phyloP scores from a whole-genome alignment of 2,329 filamentous ascomycete genomes.

The Ambrosiella xylebori region DNA sequence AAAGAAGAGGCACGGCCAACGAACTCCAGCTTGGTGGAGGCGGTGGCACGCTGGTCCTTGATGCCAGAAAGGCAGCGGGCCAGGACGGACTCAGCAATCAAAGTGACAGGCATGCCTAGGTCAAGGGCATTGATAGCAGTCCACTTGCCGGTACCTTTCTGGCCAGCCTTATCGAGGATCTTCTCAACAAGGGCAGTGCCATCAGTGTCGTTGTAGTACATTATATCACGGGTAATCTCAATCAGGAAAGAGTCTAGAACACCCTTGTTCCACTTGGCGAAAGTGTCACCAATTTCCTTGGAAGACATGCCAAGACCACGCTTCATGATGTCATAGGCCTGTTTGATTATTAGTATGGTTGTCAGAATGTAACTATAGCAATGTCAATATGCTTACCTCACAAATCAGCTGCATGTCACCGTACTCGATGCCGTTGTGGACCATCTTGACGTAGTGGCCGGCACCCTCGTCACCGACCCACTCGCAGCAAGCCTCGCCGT shows the following conservation, averaged over 20 bases:
- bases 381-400: conserved; percentile 48
- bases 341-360: neutral
- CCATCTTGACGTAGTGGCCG: conserved; percentile 99
- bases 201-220: conserved; percentile 96
- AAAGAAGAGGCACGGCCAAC: conserved; percentile 60
- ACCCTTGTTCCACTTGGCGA: conserved; percentile 95
- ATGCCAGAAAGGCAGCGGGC: conserved; percentile 83
- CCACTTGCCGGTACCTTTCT: conserved; percentile 99
- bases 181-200: conserved; percentile 86
- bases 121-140: conserved; percentile 98
- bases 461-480: conserved; percentile 99
- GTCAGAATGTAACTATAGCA: neutral
- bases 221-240: conserved; percentile 96
- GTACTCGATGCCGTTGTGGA: conserved; percentile 99
- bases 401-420: conserved; percentile 99
- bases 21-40: conserved; percentile 57
- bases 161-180: conserved; percentile 94
- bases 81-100: conserved; percentile 95
- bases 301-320: conserved; percentile 73
- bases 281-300: conserved; percentile 93
- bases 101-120: conserved; percentile 92
- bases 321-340: conserved; percentile 99
- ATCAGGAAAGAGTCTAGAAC: conserved; percentile 98
- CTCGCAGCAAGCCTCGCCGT: conserved; percentile 94
- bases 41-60: conserved; percentile 81